Evolutionary conservation across 768 basidiomycete genomes (phyloP).

Genomic region (Macrolepiota fuliginosa): DNA sequence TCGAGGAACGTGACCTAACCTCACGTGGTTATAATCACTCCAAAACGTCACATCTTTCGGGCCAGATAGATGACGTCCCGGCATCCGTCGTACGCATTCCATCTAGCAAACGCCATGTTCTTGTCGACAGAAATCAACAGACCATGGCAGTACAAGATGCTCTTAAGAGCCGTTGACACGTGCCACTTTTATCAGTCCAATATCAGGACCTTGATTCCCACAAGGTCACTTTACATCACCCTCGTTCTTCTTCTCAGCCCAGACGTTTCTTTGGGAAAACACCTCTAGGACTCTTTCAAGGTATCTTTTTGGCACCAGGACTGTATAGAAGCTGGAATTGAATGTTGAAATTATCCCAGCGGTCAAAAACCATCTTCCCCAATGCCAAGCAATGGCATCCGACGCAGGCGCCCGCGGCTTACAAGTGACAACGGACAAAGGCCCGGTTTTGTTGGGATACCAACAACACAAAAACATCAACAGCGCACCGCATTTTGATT

Average conservation of each 20-base stretch:
- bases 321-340: too few species aligned
- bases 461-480: not conserved
- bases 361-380: not conserved
- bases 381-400: too few species aligned
- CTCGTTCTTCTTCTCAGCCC: conserved; percentile 3
- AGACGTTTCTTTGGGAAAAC: not conserved
- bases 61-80: not conserved
- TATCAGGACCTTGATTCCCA: not conserved
- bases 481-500: not conserved
- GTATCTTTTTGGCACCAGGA: too few species aligned
- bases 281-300: too few species aligned
- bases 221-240: conserved; percentile 2
- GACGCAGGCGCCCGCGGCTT: not conserved
- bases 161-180: not conserved
- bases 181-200: not conserved
- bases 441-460: too few species aligned
- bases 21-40: not conserved
- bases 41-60: not conserved
- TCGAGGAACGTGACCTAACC: conserved; percentile 13
- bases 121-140: not conserved
- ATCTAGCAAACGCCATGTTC: not conserved
- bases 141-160: not conserved
- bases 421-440: not conserved
- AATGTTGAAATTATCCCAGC: not conserved
- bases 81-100: not conserved